phyloP scores from a whole-genome alignment of 257 asterid species.

The Nyctanthes arbortristis region DNA sequence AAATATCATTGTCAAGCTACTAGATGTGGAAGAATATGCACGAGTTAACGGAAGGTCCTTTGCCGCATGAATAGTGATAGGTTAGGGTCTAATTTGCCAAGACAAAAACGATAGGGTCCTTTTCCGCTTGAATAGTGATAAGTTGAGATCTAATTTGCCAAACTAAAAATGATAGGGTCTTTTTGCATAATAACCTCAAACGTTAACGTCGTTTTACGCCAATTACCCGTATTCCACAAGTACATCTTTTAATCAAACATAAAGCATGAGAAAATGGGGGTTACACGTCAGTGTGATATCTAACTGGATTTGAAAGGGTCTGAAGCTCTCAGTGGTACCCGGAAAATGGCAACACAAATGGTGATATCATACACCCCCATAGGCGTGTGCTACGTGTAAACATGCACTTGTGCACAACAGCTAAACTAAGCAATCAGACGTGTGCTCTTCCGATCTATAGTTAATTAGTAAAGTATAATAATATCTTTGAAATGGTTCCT shows the following conservation, averaged over 20 bases:
- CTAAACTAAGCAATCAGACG: background rate
- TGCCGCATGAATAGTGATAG: too few species aligned
- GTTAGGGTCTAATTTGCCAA: too few species aligned
- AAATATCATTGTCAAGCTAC: too few species aligned
- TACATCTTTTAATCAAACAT: background rate
- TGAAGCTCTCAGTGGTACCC: background rate
- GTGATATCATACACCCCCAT: background rate
- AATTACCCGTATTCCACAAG: too few species aligned
- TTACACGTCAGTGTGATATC: background rate
- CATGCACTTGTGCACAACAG: background rate
- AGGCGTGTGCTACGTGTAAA: background rate
- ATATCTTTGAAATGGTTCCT: background rate
- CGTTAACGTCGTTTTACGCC: too few species aligned
- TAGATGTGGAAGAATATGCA: too few species aligned
- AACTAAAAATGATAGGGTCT: too few species aligned
- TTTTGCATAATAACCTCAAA: too few species aligned
- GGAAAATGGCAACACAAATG: background rate
- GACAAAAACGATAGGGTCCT: too few species aligned
- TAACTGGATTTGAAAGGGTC: background rate
- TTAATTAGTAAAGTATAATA: background rate
- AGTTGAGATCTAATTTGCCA: too few species aligned
- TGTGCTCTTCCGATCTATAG: background rate
- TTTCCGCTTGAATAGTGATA: too few species aligned
- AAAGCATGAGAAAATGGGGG: background rate
- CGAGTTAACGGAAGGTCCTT: too few species aligned